Base-by-base conservation (phyloP, 352 stramenopile genomes). In the Lagenidium sp. region DNA sequence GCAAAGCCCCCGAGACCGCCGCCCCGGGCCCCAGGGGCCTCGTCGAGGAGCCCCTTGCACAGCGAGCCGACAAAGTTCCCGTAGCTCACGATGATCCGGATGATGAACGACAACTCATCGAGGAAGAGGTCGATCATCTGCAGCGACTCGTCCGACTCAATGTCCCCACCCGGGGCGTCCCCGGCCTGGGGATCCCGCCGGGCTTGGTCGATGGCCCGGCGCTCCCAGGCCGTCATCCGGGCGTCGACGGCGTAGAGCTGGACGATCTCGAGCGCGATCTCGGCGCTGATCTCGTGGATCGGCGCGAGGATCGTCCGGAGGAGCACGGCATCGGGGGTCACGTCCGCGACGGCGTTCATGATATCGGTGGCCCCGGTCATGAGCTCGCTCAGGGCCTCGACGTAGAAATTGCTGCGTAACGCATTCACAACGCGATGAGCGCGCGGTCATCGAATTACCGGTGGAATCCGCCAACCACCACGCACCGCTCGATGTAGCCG, bases 111-210 rank as follows among this genome's bases (percentile, higher is more conserved):
- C 15, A 89, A 36, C 44, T 93, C 78, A 41, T 93, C 81, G 36
- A 93, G 49, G 34, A 87, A 82, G 41, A 90, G 52, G 37, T 93
- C 77, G 38, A 90, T 66, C 81, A 93, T 93, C 53, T 93, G 80
- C 23, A 93, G 56, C 55, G 75, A 89, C 58, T 93, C 81, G 47
- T 93, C 81, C 7, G 78, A 60, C 35, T 90, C 81, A 10, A 77
- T 57, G 11, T 57, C 40, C 12, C 38, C 29, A n/a, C n/a, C n/a
- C n/a, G n/a, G n/a, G 15, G 51, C 53, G 20, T 40, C 54, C 16
- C 58, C 32, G 2, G 67, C 53, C 11, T 45, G 44, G 4, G 60
- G 45, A 22, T 73, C 60, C 26, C 64, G 56, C n/a, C 68, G 52
- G 13, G 74, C 74, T 35, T 84, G 68, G 0, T 68, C 59, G 16